Percentiles rank a stretch among this genome's conserved stretches.
Evolutionary conservation across 2,329 filamentous ascomycete species (phyloP).

Genomic region (Colletotrichum chlorophyti): DNA sequence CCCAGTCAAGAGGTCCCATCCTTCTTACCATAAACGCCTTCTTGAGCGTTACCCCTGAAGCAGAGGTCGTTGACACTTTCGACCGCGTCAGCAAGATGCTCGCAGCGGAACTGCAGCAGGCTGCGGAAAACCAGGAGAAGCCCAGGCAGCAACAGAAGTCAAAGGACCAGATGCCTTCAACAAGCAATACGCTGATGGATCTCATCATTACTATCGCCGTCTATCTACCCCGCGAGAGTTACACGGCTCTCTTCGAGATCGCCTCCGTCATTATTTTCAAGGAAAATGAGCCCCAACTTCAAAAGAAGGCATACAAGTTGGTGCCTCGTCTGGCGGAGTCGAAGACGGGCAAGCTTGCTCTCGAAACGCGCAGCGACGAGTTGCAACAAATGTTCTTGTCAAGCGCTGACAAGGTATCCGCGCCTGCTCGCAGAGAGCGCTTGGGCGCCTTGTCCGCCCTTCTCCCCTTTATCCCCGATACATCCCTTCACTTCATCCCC

Average conservation of each 20-base stretch:
- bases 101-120: conserved; percentile 69
- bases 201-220: conserved; percentile 95
- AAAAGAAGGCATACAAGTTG: conserved; percentile 99
- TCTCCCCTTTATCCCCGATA: conserved; percentile 77
- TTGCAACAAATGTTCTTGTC: conserved; percentile 82
- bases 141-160: conserved; percentile 61
- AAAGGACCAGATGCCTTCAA: conserved; percentile 83
- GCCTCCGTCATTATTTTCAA: conserved; percentile 83
- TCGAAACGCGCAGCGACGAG: conserved; percentile 77
- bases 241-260: conserved; percentile 84
- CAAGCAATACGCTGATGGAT: conserved; percentile 94
- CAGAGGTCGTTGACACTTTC: conserved; percentile 88
- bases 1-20: conserved; percentile 89
- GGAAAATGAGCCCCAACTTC: conserved; percentile 85
- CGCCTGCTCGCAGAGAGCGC: conserved; percentile 85
- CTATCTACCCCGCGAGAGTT: conserved; percentile 88
- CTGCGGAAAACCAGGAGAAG: conserved; percentile 62
- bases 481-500: conserved; percentile 91
- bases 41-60: conserved; percentile 81
- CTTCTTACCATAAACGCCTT: conserved; percentile 95
- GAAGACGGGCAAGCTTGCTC: conserved; percentile 75
- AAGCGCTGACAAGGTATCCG: conserved; percentile 83
- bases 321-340: conserved; percentile 90
- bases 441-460: conserved; percentile 83
- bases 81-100: conserved; percentile 86